A percentile compares a stretch with the other conserved stretches of the same genome.
Evolutionary conservation across 768 basidiomycete species (phyloP).

Genomic region (Russula emetica): DNA sequence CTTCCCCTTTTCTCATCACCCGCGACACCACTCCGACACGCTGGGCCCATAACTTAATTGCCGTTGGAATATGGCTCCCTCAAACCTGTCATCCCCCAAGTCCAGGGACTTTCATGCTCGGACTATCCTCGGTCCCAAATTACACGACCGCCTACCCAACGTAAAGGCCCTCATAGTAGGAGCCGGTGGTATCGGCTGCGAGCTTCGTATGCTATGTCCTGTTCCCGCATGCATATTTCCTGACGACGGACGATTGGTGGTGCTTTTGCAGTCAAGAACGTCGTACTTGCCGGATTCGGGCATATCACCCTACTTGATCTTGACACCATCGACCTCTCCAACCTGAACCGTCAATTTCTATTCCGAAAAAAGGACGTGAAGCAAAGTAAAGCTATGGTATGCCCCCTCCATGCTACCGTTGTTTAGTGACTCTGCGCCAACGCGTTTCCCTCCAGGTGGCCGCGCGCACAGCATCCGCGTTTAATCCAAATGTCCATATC

Average conservation of each 20-base stretch:
- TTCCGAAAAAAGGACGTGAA: slow-evolving; percentile 98
- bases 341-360: slow-evolving; percentile 94
- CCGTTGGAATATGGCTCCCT: slow-evolving; percentile 12
- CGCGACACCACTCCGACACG: slow-evolving; percentile 4
- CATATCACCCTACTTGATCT: slow-evolving; percentile 91
- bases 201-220: slow-evolving; percentile 55
- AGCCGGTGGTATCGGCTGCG: slow-evolving; percentile 96
- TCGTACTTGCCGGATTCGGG: slow-evolving; percentile 89
- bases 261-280: slow-evolving; percentile 74
- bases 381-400: slow-evolving; percentile 88
- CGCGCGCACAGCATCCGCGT: slow-evolving; percentile 72
- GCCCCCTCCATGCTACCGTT: slow-evolving; percentile 29
- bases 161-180: slow-evolving; percentile 86
- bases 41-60: background rate
- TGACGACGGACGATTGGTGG: background rate
- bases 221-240: background rate
- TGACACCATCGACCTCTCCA: slow-evolving; percentile 97
- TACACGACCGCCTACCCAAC: slow-evolving; percentile 54
- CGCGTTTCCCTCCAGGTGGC: slow-evolving; percentile 53
- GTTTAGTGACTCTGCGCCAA: background rate
- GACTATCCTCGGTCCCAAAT: slow-evolving; percentile 74
- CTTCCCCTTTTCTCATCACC: slow-evolving; percentile 16
- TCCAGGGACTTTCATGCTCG: slow-evolving; percentile 49
- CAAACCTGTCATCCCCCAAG: slow-evolving; percentile 7
- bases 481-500: slow-evolving; percentile 86